These are phyloP conservation scores for Bocquillonia castaneifolia DNA, from an alignment of 441 rosid species.

Conservation along the genomic window DNA sequence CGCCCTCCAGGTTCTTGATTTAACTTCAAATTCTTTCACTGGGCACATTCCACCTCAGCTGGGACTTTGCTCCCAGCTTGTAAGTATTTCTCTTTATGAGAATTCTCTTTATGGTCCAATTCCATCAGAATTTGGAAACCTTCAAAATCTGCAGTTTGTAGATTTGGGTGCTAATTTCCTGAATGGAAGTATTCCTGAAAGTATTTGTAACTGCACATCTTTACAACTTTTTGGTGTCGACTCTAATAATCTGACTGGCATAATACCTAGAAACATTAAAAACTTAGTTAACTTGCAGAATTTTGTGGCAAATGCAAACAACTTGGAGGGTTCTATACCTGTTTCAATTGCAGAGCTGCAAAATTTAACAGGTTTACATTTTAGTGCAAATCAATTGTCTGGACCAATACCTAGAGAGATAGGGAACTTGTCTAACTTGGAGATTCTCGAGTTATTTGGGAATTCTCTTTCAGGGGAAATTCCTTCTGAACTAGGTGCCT, in stretches of 20 bases:
- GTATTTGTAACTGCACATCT: constrained; percentile 48
- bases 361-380: constrained; percentile 46
- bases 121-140: constrained; percentile 54
- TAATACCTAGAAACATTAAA: constrained; percentile 48
- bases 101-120: constrained; percentile 65
- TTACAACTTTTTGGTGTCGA: constrained; percentile 38
- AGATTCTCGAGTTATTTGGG: constrained; percentile 29
- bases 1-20: constrained; percentile 80
- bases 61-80: constrained; percentile 50
- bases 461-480: constrained; percentile 57
- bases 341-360: constrained; percentile 47
- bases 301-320: constrained; percentile 40
- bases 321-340: constrained; percentile 57
- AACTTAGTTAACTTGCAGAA: constrained; percentile 51
- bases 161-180: constrained; percentile 61
- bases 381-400: constrained; percentile 51
- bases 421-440: constrained; percentile 60
- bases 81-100: constrained; percentile 37
- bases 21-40: constrained; percentile 48
- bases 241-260: constrained; percentile 61
- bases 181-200: constrained; percentile 55
- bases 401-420: constrained; percentile 57
- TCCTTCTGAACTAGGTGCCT: constrained; percentile 50
- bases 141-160: constrained; percentile 39
- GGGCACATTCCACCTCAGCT: constrained; percentile 56